These are phyloP conservation scores for Lachancea lanzarotensis DNA, from an alignment of 805 yeast genomes.

Conservation along the genomic window DNA sequence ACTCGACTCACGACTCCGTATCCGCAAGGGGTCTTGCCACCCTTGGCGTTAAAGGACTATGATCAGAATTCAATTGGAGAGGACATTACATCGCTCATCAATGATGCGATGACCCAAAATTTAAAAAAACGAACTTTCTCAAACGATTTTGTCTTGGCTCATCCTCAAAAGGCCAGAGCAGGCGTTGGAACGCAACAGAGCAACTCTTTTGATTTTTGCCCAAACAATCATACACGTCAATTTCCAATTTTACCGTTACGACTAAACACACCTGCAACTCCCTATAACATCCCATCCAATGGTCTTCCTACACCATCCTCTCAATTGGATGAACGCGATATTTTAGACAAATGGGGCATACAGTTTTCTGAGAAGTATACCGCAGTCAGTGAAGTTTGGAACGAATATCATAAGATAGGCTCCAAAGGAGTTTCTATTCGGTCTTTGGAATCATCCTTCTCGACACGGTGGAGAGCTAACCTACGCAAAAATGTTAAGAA, in stretches of 20 bases:
- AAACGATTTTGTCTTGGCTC: slow-evolving; percentile 6
- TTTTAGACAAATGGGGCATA: slow-evolving; percentile 13
- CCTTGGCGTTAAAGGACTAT: slow-evolving; percentile 1
- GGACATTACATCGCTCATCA: slow-evolving; percentile 6
- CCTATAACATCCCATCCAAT: slow-evolving; percentile 2
- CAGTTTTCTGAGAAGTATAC: slow-evolving; percentile 12
- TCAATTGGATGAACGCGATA: slow-evolving; percentile 9
- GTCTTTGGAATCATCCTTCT: slow-evolving; percentile 9
- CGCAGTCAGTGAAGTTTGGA: slow-evolving; percentile 13
- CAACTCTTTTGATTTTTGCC: neutral
- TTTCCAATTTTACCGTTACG: slow-evolving; percentile 2
- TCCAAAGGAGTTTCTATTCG: slow-evolving; percentile 11
- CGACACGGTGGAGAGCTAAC: slow-evolving; percentile 14
- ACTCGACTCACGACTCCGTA: slow-evolving; percentile 1
- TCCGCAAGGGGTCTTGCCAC: slow-evolving; percentile 1
- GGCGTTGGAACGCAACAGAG: neutral
- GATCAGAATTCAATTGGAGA: slow-evolving; percentile 4
- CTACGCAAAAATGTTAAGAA: slow-evolving; percentile 13
- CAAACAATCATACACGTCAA: neutral
- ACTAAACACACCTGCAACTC: slow-evolving; percentile 4
- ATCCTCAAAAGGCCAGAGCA: slow-evolving; percentile 3
- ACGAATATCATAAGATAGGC: slow-evolving; percentile 12
- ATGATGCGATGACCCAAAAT: slow-evolving; percentile 8
- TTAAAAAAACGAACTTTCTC: slow-evolving; percentile 7
- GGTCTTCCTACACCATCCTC: slow-evolving; percentile 4